Base-by-base conservation (phyloP, 2,329 filamentous ascomycete species). In the Colletotrichum eleusines region DNA sequence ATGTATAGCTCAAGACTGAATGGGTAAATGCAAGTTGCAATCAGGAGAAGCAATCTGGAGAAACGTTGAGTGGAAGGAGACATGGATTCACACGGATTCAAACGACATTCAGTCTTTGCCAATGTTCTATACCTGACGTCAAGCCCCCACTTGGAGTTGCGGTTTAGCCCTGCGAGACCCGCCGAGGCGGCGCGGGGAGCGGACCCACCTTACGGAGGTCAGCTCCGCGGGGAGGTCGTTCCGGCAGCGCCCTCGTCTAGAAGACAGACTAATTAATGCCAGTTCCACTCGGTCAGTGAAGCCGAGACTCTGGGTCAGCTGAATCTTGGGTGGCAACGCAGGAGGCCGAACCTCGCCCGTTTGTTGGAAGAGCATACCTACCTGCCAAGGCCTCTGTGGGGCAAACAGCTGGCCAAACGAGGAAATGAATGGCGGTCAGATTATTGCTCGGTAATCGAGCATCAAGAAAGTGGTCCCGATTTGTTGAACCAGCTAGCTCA, bases 91-190 rank as follows among this genome's bases (percentile, higher is more conserved):
- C 11, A 12, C 16, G 3, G 20, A 38, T 55, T 26, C 1, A 8
- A 48, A 26, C 5, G 6, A 12, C n/a, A 26, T 8, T 18, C 1
- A 33, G 11, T 5, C n/a, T 35, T 11, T 1, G 1, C 1, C n/a
- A 48, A 26, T 35, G 28, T 3, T 50, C 12, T 48, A 14, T 23
- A 9, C 42, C 51, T 68, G 58, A 68, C 50, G 64, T 68, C 68
- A 66, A 61, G 9, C 20, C 42, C 16, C 23, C 9, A 6, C 7
- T 20, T 1, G 38, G 38, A n/a, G n/a, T 44, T 53, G 42, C 42
- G 26, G 5, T 50, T 55, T 33, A 66, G 63, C 31, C 50, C 50
- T 35, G 40, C 11, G 26, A 12, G 26, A 50, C 35, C 44, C 53
- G 35, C 58, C 35, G 58, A 57, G 33, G 33, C 50, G 55, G 67